Evolutionary conservation across 23 red algal genomes (phyloP).

Genomic region (Chondrus crispus): DNA sequence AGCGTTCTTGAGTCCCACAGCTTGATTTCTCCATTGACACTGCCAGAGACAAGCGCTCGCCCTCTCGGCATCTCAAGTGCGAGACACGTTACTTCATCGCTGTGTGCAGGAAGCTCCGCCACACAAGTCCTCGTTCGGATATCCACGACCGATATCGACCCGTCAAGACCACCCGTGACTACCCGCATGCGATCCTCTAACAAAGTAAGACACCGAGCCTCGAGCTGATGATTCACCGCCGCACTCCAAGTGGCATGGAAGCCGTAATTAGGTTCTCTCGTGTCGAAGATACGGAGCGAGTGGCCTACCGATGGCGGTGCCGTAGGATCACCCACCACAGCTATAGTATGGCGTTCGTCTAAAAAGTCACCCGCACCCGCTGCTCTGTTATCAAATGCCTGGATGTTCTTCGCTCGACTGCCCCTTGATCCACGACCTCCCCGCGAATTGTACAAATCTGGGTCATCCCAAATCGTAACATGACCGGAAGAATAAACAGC

Average conservation of each 20-base stretch:
- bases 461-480: constrained; percentile 76
- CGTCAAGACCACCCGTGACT: constrained; percentile 84
- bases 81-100: constrained; percentile 74
- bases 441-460: constrained; percentile 28
- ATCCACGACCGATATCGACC: constrained; percentile 72
- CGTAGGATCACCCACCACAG: constrained; percentile 72
- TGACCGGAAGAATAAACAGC: constrained; percentile 78
- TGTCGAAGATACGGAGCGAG: constrained; percentile 78
- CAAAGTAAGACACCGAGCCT: constrained; percentile 69
- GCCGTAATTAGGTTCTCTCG: constrained; percentile 45
- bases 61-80: constrained; percentile 65
- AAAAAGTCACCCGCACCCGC: constrained; percentile 66
- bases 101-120: constrained; percentile 75
- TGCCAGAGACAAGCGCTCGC: constrained; percentile 67
- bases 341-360: constrained; percentile 76
- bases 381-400: constrained; percentile 73
- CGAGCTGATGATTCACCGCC: constrained; percentile 48
- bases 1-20: constrained; percentile 87
- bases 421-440: neutral
- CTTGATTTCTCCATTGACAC: constrained; percentile 63
- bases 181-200: constrained; percentile 74
- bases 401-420: constrained; percentile 28
- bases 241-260: constrained; percentile 58
- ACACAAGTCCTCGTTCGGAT: constrained; percentile 64
- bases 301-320: constrained; percentile 50